Evolutionary conservation across 768 basidiomycete species (phyloP).

Genomic region (Podaxis sp.): DNA sequence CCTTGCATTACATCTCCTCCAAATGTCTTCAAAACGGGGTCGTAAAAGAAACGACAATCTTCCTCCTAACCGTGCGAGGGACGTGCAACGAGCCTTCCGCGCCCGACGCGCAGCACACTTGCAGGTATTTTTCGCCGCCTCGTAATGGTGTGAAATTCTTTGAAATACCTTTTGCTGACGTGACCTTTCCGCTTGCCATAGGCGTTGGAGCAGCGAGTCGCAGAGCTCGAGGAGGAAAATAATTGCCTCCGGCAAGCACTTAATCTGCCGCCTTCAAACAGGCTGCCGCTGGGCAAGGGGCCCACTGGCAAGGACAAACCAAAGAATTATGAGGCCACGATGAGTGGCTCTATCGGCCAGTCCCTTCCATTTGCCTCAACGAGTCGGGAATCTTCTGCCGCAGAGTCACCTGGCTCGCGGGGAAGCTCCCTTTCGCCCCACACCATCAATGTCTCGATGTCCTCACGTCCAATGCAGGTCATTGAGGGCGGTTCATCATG

Average conservation of each 20-base stretch:
- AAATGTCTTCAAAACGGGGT: conserved; percentile 85
- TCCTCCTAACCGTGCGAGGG: conserved; percentile 80
- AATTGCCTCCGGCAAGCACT: conserved; percentile 67
- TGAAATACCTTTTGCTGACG: conserved; percentile 30
- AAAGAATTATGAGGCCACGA: conserved; percentile 39
- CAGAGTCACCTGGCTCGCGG: conserved; percentile 49
- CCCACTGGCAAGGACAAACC: conserved; percentile 88
- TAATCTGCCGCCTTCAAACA: conserved; percentile 70
- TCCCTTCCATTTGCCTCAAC: conserved; percentile 31
- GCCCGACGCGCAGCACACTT: conserved; percentile 88
- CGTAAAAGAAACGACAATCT: conserved; percentile 82
- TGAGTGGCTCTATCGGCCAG: conserved; percentile 17
- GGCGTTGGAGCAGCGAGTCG: conserved; percentile 80
- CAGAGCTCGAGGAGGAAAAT: conserved; percentile 86
- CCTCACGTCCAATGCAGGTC: conserved; percentile 44
- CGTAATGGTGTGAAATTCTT: conserved; percentile 36
- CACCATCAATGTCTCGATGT: conserved; percentile 47
- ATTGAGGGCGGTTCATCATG: conserved; percentile 48
- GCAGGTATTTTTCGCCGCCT: conserved; percentile 49
- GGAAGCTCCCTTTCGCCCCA: conserved; percentile 67
- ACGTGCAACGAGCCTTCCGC: conserved; percentile 88
- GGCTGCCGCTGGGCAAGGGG: conserved; percentile 75
- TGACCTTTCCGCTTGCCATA: conserved; percentile 36
- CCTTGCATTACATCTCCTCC: conserved; percentile 28
- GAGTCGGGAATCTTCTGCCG: conserved; percentile 43